These are phyloP conservation scores for Dactylonectria macrodidyma DNA, from an alignment of 2,329 filamentous ascomycete genomes.

Conservation along the genomic window DNA sequence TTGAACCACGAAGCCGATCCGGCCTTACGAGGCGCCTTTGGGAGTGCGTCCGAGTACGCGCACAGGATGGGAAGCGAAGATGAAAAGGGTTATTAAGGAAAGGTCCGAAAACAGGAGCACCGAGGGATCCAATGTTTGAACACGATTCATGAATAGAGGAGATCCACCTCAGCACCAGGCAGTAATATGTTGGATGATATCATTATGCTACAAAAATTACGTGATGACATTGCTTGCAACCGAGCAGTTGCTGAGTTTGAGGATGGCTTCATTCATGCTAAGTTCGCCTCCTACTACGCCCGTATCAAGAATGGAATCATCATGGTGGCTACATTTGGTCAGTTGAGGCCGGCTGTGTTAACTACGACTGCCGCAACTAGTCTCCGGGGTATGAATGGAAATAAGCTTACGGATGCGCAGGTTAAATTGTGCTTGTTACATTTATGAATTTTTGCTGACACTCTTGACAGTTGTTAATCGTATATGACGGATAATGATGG, in stretches of 20 bases:
- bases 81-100: slow-evolving; percentile 33
- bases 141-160: not conserved
- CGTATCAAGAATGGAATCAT: slow-evolving; percentile 31
- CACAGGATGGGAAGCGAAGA: slow-evolving; percentile 18
- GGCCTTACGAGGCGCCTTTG: slow-evolving; percentile 22
- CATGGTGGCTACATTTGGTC: slow-evolving; percentile 21
- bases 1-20: slow-evolving; percentile 37
- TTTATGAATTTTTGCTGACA: not conserved
- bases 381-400: slow-evolving; percentile 34
- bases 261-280: slow-evolving; percentile 27
- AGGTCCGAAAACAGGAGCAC: not conserved
- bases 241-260: slow-evolving; percentile 29
- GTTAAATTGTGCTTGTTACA: not conserved
- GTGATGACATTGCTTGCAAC: slow-evolving; percentile 32
- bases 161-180: too few species aligned
- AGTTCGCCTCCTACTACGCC: slow-evolving; percentile 28
- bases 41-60: slow-evolving; percentile 34
- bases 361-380: slow-evolving; percentile 36
- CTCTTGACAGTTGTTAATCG: not conserved
- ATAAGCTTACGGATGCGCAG: slow-evolving; percentile 39
- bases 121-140: not conserved
- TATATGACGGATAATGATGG: slow-evolving; percentile 35
- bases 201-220: too few species aligned
- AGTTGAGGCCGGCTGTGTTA: slow-evolving; percentile 30
- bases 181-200: too few species aligned